phyloP scores from a whole-genome alignment of 2,329 filamentous ascomycete species.

The Colletotrichum nymphaeae region DNA sequence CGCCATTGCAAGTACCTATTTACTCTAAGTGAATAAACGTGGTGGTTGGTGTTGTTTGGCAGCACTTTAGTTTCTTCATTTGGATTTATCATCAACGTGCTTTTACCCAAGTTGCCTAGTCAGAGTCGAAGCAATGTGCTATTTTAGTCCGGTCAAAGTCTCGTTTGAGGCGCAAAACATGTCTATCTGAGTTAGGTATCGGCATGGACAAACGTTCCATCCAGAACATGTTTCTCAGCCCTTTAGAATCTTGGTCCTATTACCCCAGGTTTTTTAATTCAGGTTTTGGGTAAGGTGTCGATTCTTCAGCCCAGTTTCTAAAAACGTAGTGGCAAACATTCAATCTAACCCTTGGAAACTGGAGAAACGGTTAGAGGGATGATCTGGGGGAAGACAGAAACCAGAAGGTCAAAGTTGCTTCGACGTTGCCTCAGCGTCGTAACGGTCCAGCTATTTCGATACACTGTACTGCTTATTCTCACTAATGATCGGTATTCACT shows the following conservation, averaged over 20 bases:
- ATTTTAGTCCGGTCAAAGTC: conserved; percentile 13
- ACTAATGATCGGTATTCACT: background rate
- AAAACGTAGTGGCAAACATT: conserved; percentile 21
- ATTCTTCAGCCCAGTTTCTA: conserved; percentile 9
- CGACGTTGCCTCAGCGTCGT: background rate
- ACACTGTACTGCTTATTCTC: background rate
- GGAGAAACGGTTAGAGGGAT: conserved; percentile 12
- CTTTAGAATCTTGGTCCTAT: background rate
- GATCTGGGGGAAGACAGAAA: background rate
- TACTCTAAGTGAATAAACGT: background rate
- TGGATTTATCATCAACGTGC: background rate
- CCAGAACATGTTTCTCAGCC: conserved; percentile 13
- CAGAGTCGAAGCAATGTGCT: background rate
- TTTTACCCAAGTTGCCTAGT: background rate
- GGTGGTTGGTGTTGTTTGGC: background rate
- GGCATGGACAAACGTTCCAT: background rate
- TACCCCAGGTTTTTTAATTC: conserved; percentile 13
- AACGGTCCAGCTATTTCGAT: conserved; percentile 4
- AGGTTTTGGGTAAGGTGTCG: background rate
- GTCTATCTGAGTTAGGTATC: background rate
- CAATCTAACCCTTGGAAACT: background rate
- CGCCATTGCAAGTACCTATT: background rate
- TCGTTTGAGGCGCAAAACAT: conserved; percentile 7
- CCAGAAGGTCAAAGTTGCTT: background rate
- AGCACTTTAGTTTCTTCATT: background rate